phyloP scores from a whole-genome alignment of 164 flowering plant genomes.

The Tetrastigma voinierianum region DNA sequence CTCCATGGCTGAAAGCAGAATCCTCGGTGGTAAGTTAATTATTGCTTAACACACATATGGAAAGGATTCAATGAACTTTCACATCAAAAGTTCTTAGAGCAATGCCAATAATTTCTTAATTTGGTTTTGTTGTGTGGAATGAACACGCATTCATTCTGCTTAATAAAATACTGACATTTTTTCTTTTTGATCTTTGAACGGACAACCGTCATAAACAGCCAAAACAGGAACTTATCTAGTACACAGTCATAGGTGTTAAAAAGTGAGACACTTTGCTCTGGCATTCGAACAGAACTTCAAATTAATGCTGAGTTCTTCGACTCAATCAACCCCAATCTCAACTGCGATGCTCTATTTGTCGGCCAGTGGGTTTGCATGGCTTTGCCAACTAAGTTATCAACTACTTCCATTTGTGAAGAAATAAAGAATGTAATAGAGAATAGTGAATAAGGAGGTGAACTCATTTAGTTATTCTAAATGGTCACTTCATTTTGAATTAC shows the following conservation, averaged over 20 bases:
- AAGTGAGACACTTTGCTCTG: constrained; percentile 38
- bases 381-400: no score
- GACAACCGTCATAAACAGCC: neutral
- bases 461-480: no score
- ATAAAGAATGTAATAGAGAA: no score
- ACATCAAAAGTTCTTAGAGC: no score
- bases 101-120: no score
- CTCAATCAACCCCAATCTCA: constrained; percentile 37
- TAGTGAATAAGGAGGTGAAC: no score
- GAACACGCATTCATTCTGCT: neutral
- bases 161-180: neutral
- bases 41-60: no score
- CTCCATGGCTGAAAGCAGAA: constrained; percentile 20
- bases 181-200: neutral
- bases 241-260: constrained; percentile 20
- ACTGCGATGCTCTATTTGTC: constrained; percentile 30
- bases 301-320: constrained; percentile 13
- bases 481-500: no score
- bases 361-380: constrained; percentile 39
- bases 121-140: no score
- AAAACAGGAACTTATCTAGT: neutral
- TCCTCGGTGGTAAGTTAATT: constrained; percentile 6
- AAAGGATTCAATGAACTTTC: no score
- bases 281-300: constrained; percentile 15
- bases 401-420: no score